Evolutionary conservation across 1,284 basidiomycete genomes (phyloP).

Genomic region (Ustilago tritici): DNA sequence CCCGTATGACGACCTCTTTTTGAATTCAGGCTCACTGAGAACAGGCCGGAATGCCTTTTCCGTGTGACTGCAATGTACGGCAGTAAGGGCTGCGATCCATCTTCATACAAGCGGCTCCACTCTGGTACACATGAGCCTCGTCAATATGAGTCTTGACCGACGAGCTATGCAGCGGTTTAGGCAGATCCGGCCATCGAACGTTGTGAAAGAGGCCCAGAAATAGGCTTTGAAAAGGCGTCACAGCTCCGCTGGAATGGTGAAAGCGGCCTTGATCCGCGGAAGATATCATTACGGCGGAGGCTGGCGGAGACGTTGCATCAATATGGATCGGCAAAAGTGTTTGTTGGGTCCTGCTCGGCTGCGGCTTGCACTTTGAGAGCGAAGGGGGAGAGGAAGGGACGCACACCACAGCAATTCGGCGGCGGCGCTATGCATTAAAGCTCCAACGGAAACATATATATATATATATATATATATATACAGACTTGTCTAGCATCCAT

Average conservation of each 20-base stretch:
- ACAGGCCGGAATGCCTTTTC: background rate
- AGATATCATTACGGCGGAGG: background rate
- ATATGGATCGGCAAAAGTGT: constrained; percentile 2
- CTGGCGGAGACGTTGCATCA: background rate
- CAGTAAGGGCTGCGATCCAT: background rate
- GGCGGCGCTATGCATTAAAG: background rate
- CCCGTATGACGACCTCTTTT: background rate
- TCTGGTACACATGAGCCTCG: background rate
- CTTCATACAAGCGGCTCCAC: background rate
- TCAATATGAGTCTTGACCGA: background rate
- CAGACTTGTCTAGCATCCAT: no score
- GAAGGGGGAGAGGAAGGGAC: background rate
- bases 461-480: background rate
- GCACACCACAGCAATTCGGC: background rate
- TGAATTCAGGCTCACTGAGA: background rate
- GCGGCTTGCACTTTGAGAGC: background rate
- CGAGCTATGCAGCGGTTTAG: background rate
- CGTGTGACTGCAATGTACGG: background rate
- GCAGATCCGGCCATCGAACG: background rate
- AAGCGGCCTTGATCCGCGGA: background rate
- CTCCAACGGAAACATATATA: background rate
- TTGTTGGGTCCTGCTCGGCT: background rate
- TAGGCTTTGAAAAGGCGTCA: background rate
- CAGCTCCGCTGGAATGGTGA: background rate
- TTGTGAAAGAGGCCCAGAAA: background rate